Base-by-base conservation (phyloP, 2,329 filamentous ascomycete genomes). In the Graphium sp. region DNA sequence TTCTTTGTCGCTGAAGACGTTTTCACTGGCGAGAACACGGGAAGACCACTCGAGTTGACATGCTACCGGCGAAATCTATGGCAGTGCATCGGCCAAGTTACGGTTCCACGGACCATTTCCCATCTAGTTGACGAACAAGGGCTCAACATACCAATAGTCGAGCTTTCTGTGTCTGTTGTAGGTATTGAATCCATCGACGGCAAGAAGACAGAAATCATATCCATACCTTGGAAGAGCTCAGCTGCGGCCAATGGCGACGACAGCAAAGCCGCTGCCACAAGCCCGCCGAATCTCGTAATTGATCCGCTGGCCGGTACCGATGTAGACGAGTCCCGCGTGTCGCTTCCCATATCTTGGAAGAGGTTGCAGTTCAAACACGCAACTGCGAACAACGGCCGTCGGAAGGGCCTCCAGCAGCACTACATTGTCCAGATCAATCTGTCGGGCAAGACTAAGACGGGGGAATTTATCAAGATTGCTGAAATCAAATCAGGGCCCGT, bases 21-120 rank as follows among this genome's bases (percentile, higher is more conserved):
- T 5, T 85, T 81, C 57, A 49, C 72, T 49, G 51, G 68, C 53
- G 56, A 70, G 28, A 60, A 53, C 25, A 48, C 55, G 4, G 62
- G 61, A 7, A 55, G 72, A 5, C 74, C 76, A 1, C 64, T 77
- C 28, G 87, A 95, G 53, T 56, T 95, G 47, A 95, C 87, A 0
- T 95, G 87, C 60, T 95, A 95, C 48, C 75, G 87, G 24, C 71
- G 87, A 28, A 95, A 95, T 44, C 60, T 95, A 26, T 95, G 92
- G 62, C 85, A 94, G 53, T 91, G 92, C 39, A 87, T 83, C 1
- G 87, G 87, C 20, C 80, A 79, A 29, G 69, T 95, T 31, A 83
- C 73, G 0, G 52, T 94, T 24, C 82, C 84, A n/a, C 55, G 68
- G 14, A 66, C 76, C 27, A 69, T 74, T 22, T 64, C 81, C 26